Evolutionary conservation across 2,329 filamentous ascomycete genomes (phyloP).

Genomic region (Acarospora socialis): DNA sequence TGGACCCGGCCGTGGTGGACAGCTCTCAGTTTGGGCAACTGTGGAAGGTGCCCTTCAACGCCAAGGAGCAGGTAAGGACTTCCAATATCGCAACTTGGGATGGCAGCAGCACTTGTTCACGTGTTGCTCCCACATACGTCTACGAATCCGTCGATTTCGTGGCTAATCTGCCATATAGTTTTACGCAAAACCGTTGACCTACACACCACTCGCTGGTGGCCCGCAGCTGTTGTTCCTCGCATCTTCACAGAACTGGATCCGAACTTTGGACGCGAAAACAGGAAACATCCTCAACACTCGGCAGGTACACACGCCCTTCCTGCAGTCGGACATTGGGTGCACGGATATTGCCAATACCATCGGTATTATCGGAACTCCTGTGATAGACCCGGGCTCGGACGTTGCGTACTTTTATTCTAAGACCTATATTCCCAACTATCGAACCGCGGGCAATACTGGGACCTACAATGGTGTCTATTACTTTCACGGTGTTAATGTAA

Average conservation of each 20-base stretch:
- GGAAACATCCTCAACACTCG: constrained; percentile 25
- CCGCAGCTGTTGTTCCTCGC: constrained; percentile 27
- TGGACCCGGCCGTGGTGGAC: constrained; percentile 45
- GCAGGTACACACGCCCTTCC: constrained; percentile 32
- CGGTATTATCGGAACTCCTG: constrained; percentile 36
- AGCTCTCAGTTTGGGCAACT: constrained; percentile 35
- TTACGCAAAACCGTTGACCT: constrained; percentile 35
- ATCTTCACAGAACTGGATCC: constrained; percentile 26
- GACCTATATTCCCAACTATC: constrained; percentile 33
- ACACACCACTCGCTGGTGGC: constrained; percentile 25
- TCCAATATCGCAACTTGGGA: neutral
- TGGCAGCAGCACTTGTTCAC: neutral
- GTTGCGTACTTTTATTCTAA: constrained; percentile 37
- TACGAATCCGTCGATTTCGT: too few relatives aligned
- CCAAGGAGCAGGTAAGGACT: constrained; percentile 19
- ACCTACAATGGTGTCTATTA: constrained; percentile 27
- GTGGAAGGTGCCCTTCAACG: constrained; percentile 22
- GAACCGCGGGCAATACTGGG: constrained; percentile 23
- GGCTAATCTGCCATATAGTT: constrained; percentile 19
- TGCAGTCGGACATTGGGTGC: constrained; percentile 36
- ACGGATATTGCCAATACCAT: constrained; percentile 35
- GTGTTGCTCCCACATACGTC: neutral
- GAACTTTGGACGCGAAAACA: constrained; percentile 27
- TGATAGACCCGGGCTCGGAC: constrained; percentile 37
- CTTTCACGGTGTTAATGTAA: constrained; percentile 27